Base-by-base conservation (phyloP, 208 protist genomes). In the Acanthamoeba rhysodes region DNA sequence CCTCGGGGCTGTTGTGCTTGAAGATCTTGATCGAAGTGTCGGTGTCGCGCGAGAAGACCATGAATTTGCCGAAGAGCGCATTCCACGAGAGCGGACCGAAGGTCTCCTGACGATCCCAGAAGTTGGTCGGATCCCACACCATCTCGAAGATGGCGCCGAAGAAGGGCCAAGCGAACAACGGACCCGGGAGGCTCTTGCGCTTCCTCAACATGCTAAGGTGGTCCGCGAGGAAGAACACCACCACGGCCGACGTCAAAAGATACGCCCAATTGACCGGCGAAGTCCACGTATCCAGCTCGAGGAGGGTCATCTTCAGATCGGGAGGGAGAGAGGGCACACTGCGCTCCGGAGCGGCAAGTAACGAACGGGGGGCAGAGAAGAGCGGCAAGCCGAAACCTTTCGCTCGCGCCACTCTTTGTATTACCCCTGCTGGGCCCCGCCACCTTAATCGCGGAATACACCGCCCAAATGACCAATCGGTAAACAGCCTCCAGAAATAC, bases 61-160 rank as follows among this genome's bases (percentile, higher is more conserved):
- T 84, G 94, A 97, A 97, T 45, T 95, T 93, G 48, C 93, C 95
- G 68, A 96, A n/a, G 50, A 97, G 70, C 8, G 64, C 91, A 27
- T 95, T 97, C 96, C 96, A 97, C 37, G 97, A 97, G 24, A 97
- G n/a, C 59, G 95, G 90, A 48, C 96, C 96, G 84, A 95, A 95
- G 29, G 95, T 95, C 74, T 97, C 90, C 95, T 97, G 97, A 57
- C 59, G 88, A 29, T 97, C 82, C 74, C 96, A 97, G 76, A 96
- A 97, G 22, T 41, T 34, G 50, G 96, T 96, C 85, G 96, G 96
- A 32, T 95, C 78, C 57, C 94, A 90, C 32, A 97, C 96, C 96
- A 97, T 96, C 64, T 96, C 93, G 62, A 97, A 93, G 64, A 97
- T 80, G 78, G 90, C 95, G 93, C 97, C 97, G 85, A 97, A 62